Percentiles rank a stretch among this genome's conserved stretches.
These are phyloP conservation scores for Glaciozyma martinii DNA, from an alignment of 768 basidiomycete species.

Conservation along the genomic window DNA sequence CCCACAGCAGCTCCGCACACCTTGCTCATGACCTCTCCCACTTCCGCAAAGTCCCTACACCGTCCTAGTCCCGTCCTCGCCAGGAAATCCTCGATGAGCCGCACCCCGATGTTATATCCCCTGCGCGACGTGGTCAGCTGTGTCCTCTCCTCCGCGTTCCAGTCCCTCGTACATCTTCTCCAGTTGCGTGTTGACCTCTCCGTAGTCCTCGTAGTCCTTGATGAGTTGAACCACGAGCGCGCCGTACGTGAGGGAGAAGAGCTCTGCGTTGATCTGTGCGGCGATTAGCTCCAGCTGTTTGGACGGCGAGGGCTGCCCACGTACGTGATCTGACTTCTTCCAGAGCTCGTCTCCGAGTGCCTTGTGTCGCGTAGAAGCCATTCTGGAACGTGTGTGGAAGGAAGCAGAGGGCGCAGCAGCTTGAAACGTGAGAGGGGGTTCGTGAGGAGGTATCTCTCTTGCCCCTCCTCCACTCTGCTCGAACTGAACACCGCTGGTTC, in stretches of 20 bases:
- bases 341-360: slow-evolving; percentile 87
- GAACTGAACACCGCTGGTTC: too few relatives aligned
- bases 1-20: slow-evolving; percentile 86
- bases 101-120: slow-evolving; percentile 96
- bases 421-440: neutral
- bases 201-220: slow-evolving; percentile 97
- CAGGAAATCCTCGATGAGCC: slow-evolving; percentile 93
- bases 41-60: slow-evolving; percentile 86
- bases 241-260: slow-evolving; percentile 94
- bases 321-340: slow-evolving; percentile 90
- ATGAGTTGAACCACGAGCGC: slow-evolving; percentile 96
- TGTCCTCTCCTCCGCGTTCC: neutral
- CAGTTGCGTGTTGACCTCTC: slow-evolving; percentile 74
- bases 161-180: slow-evolving; percentile 55
- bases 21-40: slow-evolving; percentile 91
- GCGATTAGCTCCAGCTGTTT: neutral
- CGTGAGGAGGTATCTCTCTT: too few relatives aligned
- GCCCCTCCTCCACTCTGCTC: too few relatives aligned
- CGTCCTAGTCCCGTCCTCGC: slow-evolving; percentile 84
- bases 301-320: neutral
- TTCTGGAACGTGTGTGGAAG: neutral
- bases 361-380: slow-evolving; percentile 43
- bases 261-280: slow-evolving; percentile 71
- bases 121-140: slow-evolving; percentile 43
- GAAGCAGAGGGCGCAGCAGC: neutral